Evolutionary conservation across 2,329 filamentous ascomycete species (phyloP).

Genomic region (Emericellopsis cladophorae): DNA sequence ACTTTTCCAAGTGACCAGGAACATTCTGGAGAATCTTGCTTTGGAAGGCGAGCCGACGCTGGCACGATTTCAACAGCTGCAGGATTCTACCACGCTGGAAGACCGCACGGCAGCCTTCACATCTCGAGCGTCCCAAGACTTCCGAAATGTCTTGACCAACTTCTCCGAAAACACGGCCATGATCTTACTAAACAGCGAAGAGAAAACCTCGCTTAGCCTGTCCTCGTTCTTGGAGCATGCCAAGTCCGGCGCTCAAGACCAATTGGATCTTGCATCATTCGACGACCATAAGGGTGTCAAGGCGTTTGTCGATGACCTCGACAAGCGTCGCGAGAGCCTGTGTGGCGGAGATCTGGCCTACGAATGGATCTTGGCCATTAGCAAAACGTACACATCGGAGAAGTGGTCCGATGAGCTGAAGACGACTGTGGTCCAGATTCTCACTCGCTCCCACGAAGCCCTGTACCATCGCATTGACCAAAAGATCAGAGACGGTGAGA

Average conservation of each 20-base stretch:
- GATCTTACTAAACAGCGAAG: conserved; percentile 39
- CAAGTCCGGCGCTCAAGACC: conserved; percentile 39
- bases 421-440: conserved; percentile 40
- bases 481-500: conserved; percentile 21
- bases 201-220: conserved; percentile 36
- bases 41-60: conserved; percentile 35
- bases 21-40: conserved; percentile 40
- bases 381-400: conserved; percentile 35
- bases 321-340: conserved; percentile 30
- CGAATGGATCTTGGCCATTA: conserved; percentile 41
- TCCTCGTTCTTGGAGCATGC: conserved; percentile 53
- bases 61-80: conserved; percentile 31
- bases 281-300: conserved; percentile 39
- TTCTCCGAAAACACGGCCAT: conserved; percentile 42
- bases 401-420: conserved; percentile 49
- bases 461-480: conserved; percentile 33
- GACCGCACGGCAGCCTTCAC: conserved; percentile 35
- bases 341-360: conserved; percentile 44
- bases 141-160: conserved; percentile 32
- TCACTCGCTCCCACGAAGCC: conserved; percentile 37
- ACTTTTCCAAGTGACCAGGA: conserved; percentile 41
- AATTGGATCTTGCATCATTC: conserved; percentile 31
- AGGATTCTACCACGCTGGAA: conserved; percentile 38
- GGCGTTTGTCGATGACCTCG: conserved; percentile 35
- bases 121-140: conserved; percentile 31